phyloP scores from a whole-genome alignment of 2,329 filamentous ascomycete genomes.

The Stachybotrys chlorohalonatus region DNA sequence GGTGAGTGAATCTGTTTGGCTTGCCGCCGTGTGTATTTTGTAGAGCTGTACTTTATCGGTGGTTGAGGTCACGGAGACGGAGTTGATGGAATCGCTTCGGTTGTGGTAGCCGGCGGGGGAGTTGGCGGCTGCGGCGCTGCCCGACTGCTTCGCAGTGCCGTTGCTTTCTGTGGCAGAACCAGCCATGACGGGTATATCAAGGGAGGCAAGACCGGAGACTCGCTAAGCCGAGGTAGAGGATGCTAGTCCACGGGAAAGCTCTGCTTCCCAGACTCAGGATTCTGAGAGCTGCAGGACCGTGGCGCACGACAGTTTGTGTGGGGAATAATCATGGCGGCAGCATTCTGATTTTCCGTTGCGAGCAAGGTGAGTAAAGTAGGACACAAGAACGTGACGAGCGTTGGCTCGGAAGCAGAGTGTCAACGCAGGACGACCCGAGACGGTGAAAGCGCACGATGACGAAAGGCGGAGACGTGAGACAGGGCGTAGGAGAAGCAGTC shows the following conservation, averaged over 20 bases:
- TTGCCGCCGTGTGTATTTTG: slow-evolving; percentile 82
- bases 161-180: slow-evolving; percentile 17
- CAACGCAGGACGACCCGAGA: background rate
- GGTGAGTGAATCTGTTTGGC: slow-evolving; percentile 66
- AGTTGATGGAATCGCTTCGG: slow-evolving; percentile 29
- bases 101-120: slow-evolving; percentile 21
- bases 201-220: slow-evolving; percentile 1
- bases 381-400: background rate
- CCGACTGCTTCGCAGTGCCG: slow-evolving; percentile 17
- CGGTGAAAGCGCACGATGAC: background rate
- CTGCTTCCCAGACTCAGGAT: background rate
- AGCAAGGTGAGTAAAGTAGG: background rate
- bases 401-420: background rate
- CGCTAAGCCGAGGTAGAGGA: background rate
- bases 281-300: background rate
- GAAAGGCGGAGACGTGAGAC: background rate
- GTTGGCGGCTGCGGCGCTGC: slow-evolving; percentile 15
- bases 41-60: slow-evolving; percentile 65
- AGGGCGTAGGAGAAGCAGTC: background rate
- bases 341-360: background rate
- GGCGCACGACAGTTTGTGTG: background rate
- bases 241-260: slow-evolving; percentile 1
- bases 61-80: slow-evolving; percentile 28
- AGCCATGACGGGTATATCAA: slow-evolving; percentile 7
- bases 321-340: background rate